Evolutionary conservation across 768 basidiomycete species (phyloP).

Genomic region (Mycena pura): DNA sequence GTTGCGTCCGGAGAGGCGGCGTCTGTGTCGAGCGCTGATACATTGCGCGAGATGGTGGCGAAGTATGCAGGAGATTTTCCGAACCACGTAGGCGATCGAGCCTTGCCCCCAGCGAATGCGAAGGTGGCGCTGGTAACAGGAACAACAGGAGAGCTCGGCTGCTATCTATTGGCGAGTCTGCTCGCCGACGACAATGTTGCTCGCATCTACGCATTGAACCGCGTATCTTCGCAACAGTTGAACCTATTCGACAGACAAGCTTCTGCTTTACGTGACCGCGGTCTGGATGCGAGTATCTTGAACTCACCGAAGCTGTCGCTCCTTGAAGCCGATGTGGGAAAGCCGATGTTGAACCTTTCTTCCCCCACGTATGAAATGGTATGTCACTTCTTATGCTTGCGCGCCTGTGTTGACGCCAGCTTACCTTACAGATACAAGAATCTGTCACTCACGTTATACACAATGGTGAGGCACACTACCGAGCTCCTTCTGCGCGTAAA

Average conservation of each 20-base stretch:
- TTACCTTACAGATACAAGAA: slow-evolving; percentile 26
- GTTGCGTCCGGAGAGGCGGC: background rate
- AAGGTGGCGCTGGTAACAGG: slow-evolving; percentile 40
- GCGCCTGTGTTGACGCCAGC: background rate
- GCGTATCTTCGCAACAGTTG: slow-evolving; percentile 21
- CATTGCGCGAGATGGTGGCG: slow-evolving; percentile 24
- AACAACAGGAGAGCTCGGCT: slow-evolving; percentile 42
- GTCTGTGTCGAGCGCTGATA: background rate
- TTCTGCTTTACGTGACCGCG: slow-evolving; percentile 34
- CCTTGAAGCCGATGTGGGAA: slow-evolving; percentile 37
- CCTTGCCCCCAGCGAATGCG: background rate
- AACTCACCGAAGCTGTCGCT: slow-evolving; percentile 37
- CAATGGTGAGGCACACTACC: slow-evolving; percentile 40
- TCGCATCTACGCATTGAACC: slow-evolving; percentile 38
- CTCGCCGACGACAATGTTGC: slow-evolving; percentile 17
- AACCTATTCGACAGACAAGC: slow-evolving; percentile 34
- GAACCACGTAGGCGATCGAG: slow-evolving; percentile 3
- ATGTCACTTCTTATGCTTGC: background rate
- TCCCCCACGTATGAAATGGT: slow-evolving; percentile 25
- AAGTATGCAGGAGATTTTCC: slow-evolving; percentile 14
- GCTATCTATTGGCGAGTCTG: slow-evolving; percentile 32
- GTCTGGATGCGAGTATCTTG: slow-evolving; percentile 36
- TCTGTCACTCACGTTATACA: slow-evolving; percentile 46
- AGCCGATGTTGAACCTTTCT: slow-evolving; percentile 33
- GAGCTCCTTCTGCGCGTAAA: background rate